A percentile compares a stretch with the other conserved stretches of the same genome.
Conservation (phyloP, 257 asterid species). For the Solanum chaucha region DNA sequence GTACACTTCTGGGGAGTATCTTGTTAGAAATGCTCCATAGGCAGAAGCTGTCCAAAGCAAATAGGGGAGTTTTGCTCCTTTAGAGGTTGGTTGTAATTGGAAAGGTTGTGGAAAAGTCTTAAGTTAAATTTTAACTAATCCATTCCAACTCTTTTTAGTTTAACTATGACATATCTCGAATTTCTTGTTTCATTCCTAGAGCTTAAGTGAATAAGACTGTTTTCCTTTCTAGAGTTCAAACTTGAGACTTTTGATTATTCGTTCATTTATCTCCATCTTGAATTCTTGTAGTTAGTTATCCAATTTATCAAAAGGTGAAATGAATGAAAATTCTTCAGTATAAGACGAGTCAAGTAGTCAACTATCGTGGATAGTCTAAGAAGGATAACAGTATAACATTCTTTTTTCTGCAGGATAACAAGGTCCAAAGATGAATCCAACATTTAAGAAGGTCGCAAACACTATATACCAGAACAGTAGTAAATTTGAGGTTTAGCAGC, state of each 20-base stretch:
- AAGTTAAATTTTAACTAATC: background rate
- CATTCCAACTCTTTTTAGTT: background rate
- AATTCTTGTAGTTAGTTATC: background rate
- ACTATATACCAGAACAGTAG: background rate
- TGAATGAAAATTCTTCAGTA: background rate
- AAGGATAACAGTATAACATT: background rate
- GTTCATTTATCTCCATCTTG: background rate
- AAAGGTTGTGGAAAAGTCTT: no score
- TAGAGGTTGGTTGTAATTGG: no score
- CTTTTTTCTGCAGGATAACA: background rate
- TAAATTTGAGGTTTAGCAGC: background rate
- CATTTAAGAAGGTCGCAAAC: background rate
- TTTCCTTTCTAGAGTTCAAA: background rate
- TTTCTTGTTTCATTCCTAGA: background rate
- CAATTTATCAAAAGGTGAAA: background rate
- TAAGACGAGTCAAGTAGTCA: no score
- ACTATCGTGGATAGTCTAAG: no score
- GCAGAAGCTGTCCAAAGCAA: background rate
- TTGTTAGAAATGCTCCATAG: background rate
- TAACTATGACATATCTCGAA: background rate
- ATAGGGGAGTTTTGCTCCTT: background rate
- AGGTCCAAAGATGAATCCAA: background rate
- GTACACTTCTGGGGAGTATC: background rate
- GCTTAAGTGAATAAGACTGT: background rate
- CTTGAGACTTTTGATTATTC: background rate